A percentile compares a stretch with the other conserved stretches of the same genome.
Conservation (phyloP, 2,329 filamentous ascomycete genomes). For the Penicillium occitanis region DNA sequence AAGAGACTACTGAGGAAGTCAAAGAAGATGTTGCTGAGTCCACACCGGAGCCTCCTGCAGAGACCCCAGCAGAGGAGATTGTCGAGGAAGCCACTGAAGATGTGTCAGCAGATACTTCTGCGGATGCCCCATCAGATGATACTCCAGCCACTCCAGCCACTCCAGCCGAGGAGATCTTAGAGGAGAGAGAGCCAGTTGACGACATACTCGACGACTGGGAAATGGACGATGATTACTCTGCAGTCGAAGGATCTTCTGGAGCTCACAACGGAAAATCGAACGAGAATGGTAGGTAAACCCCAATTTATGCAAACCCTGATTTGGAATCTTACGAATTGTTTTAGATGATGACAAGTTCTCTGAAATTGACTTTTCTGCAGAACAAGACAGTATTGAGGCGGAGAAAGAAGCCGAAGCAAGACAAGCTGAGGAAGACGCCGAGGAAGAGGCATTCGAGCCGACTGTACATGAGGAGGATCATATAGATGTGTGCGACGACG, state of each 20-base stretch:
- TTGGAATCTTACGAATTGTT: conserved; percentile 22
- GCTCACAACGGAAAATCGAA: conserved; percentile 6
- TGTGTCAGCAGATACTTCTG: background rate
- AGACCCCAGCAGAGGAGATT: background rate
- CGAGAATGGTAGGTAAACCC: conserved; percentile 20
- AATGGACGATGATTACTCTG: conserved; percentile 12
- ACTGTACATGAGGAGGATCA: conserved; percentile 9
- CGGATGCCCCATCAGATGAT: background rate
- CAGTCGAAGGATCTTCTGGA: conserved; percentile 15
- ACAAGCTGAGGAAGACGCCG: conserved; percentile 35
- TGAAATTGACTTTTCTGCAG: conserved; percentile 34
- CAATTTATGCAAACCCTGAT: conserved; percentile 29
- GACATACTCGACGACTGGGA: conserved; percentile 18
- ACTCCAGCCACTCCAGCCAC: background rate
- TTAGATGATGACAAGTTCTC: conserved; percentile 37
- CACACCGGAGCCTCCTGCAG: background rate
- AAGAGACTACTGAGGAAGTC: background rate
- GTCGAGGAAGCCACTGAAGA: background rate
- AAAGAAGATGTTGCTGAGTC: conserved; percentile 9
- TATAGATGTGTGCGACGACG: conserved; percentile 21
- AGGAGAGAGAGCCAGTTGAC: conserved; percentile 15
- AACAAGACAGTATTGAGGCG: conserved; percentile 33
- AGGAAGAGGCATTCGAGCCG: conserved; percentile 25
- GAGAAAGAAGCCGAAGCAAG: conserved; percentile 37
- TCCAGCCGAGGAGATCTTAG: background rate